Conservation (phyloP, 2,329 filamentous ascomycete genomes). For the Boeremia lycopersici region DNA sequence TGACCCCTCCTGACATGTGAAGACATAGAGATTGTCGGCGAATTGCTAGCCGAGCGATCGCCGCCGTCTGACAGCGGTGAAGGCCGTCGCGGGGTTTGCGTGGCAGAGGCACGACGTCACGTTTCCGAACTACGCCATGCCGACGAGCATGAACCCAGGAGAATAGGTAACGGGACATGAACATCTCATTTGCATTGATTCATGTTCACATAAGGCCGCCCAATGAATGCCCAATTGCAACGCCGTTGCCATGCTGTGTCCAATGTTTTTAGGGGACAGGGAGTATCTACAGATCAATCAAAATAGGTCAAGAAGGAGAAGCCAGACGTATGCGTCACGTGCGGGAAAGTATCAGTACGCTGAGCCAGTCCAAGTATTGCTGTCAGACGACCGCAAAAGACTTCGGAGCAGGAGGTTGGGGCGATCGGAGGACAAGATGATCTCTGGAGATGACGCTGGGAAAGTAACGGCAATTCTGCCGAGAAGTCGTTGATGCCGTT, state of each 20-base stretch:
- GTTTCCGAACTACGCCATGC: neutral
- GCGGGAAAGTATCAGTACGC: neutral
- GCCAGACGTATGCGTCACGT: neutral
- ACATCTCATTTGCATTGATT: conserved; percentile 1
- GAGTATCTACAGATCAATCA: conserved; percentile 5
- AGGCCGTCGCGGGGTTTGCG: conserved; percentile 1
- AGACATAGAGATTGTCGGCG: conserved; percentile 6
- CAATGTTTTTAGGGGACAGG: conserved; percentile 6
- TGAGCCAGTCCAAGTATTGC: neutral
- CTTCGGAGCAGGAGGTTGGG: neutral
- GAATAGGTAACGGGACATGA: neutral
- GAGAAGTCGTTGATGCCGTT: neutral
- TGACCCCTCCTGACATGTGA: conserved; percentile 15
- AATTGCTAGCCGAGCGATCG: conserved; percentile 12
- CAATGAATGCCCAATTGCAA: conserved; percentile 6
- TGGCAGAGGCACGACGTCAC: conserved; percentile 1
- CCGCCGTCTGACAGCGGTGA: conserved; percentile 11
- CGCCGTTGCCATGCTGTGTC: conserved; percentile 15
- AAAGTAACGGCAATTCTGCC: neutral
- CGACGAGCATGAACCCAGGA: conserved; percentile 10
- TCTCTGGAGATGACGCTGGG: conserved; percentile 9
- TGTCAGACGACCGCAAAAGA: conserved; percentile 3
- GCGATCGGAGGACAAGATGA: neutral
- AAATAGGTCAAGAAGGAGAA: neutral
- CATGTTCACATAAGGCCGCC: conserved; percentile 1